phyloP scores from a whole-genome alignment of 306 rosid genomes.

The Malus sieversii region DNA sequence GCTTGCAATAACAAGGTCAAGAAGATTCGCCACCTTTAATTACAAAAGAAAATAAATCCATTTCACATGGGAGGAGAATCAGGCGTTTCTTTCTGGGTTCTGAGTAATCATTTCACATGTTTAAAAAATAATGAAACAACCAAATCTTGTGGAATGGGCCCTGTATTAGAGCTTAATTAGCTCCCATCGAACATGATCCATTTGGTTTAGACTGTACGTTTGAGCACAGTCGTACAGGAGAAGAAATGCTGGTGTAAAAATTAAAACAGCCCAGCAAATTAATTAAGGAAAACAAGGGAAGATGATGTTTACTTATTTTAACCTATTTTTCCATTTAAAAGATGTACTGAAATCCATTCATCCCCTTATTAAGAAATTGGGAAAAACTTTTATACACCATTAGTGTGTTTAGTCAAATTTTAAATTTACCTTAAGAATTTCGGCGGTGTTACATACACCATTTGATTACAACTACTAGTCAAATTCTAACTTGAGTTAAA shows the following conservation, averaged over 20 bases:
- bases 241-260: neutral
- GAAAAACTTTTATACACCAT: neutral
- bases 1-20: neutral
- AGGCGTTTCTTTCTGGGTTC: neutral
- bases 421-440: neutral
- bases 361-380: neutral
- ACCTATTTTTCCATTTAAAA: neutral
- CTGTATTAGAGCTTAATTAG: neutral
- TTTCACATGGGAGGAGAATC: constrained; percentile 15
- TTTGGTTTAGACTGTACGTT: neutral
- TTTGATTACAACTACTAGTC: too few species aligned
- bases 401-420: neutral
- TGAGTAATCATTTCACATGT: constrained; percentile 14
- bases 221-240: neutral
- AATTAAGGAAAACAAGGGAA: neutral
- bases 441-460: too few species aligned
- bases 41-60: neutral
- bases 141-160: neutral
- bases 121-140: neutral
- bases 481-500: too few species aligned
- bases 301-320: neutral
- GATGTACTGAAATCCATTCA: neutral
- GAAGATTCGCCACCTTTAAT: constrained; percentile 10
- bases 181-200: neutral
- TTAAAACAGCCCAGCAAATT: neutral